Evolutionary conservation across 192 early-diverging fungal species (phyloP).

Genomic region (Coemansia sp.): DNA sequence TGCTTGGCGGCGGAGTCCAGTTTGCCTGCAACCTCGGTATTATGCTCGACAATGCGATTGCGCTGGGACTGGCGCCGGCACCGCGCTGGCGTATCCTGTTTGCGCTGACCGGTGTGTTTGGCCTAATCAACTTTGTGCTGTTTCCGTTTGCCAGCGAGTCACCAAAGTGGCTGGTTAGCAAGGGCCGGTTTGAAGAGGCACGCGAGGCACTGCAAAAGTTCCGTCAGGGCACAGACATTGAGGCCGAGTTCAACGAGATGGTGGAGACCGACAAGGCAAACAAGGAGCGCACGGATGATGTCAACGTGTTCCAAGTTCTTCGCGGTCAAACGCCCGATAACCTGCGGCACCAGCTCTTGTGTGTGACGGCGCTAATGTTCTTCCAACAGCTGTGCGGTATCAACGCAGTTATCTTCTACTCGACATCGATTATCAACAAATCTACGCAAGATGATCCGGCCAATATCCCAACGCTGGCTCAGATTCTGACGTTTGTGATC

Average conservation of each 20-base stretch:
- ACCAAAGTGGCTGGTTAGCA: conserved; percentile 69
- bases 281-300: conserved; percentile 33
- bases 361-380: conserved; percentile 66
- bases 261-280: conserved; percentile 52
- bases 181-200: conserved; percentile 64
- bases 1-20: conserved; percentile 73
- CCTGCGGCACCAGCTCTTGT: conserved; percentile 63
- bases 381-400: conserved; percentile 85
- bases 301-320: conserved; percentile 59
- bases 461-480: conserved; percentile 53
- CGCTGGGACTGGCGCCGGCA: conserved; percentile 59
- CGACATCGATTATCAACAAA: conserved; percentile 76
- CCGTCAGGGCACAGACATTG: conserved; percentile 59
- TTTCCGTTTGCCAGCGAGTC: conserved; percentile 76
- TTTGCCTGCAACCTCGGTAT: conserved; percentile 78
- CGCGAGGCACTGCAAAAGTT: conserved; percentile 55
- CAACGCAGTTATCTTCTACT: conserved; percentile 84
- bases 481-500: conserved; percentile 53
- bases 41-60: conserved; percentile 67
- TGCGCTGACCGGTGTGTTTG: conserved; percentile 62
- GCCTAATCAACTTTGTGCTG: conserved; percentile 58
- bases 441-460: conserved; percentile 51
- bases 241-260: conserved; percentile 65
- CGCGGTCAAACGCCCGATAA: conserved; percentile 55
- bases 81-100: conserved; percentile 75